Percentiles rank a stretch among this genome's conserved stretches.
phyloP scores from a whole-genome alignment of 352 stramenopile genomes.

The Phytophthora lateralis region DNA sequence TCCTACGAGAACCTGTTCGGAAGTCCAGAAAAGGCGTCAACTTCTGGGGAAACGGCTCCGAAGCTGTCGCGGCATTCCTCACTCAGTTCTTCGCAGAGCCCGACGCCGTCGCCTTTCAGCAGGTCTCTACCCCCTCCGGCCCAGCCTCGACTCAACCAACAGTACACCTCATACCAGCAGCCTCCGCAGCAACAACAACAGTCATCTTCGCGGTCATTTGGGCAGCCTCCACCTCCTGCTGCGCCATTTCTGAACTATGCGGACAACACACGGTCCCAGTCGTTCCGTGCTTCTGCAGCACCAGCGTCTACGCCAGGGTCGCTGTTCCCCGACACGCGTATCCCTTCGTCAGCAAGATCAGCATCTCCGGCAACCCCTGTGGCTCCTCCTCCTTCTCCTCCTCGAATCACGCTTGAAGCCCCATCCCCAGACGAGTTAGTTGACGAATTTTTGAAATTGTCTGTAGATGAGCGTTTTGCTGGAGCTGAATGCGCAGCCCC shows the following conservation, averaged over 20 bases:
- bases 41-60: conserved; percentile 6
- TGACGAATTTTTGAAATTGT: conserved; percentile 66
- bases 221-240: conserved; percentile 60
- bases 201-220: conserved; percentile 28
- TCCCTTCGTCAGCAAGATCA: conserved; percentile 23
- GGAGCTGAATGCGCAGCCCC: conserved; percentile 26
- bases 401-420: conserved; percentile 32
- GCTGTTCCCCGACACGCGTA: conserved; percentile 17
- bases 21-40: conserved; percentile 24
- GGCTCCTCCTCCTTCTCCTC: conserved; percentile 16
- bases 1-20: conserved; percentile 57
- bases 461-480: conserved; percentile 46
- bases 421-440: conserved; percentile 56
- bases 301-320: conserved; percentile 18
- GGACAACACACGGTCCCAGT: conserved; percentile 52
- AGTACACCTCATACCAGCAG: conserved; percentile 29
- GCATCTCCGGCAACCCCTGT: conserved; percentile 17
- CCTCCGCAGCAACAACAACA: conserved; percentile 28
- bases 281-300: conserved; percentile 30
- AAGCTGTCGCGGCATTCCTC: conserved; percentile 41
- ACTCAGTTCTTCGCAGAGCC: conserved; percentile 55
- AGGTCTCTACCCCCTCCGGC: conserved; percentile 20
- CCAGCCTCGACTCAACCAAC: conserved; percentile 26
- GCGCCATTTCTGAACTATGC: conserved; percentile 74
- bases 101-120: conserved; percentile 22